These are phyloP conservation scores for Fusarium sp. DNA, from an alignment of 2,329 filamentous ascomycete species.

Conservation along the genomic window DNA sequence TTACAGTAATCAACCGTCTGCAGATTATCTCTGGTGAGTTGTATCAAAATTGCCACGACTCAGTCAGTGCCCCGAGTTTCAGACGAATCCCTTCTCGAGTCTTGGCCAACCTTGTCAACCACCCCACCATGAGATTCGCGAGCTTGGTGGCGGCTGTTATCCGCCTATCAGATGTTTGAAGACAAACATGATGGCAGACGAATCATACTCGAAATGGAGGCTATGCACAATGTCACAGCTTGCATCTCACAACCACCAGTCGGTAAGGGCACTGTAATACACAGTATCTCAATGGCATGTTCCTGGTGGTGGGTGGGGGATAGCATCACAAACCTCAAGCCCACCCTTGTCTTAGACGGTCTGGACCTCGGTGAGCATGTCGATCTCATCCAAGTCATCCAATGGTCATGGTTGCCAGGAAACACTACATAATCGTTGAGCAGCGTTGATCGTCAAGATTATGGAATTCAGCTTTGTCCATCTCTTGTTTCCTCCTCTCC, in stretches of 20 bases:
- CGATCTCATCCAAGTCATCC: slow-evolving; percentile 36
- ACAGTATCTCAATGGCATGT: slow-evolving; percentile 26
- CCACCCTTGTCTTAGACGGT: slow-evolving; percentile 34
- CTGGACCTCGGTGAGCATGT: slow-evolving; percentile 41
- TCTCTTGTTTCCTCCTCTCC: slow-evolving; percentile 6
- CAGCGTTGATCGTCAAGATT: slow-evolving; percentile 8
- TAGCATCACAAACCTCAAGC: slow-evolving; percentile 26
- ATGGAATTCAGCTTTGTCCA: slow-evolving; percentile 7
- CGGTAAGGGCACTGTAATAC: slow-evolving; percentile 9
- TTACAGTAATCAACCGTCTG: neutral
- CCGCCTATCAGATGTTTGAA: slow-evolving; percentile 36
- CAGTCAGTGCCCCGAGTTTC: neutral
- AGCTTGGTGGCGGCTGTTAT: slow-evolving; percentile 28
- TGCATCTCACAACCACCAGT: slow-evolving; percentile 24
- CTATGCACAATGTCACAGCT: slow-evolving; percentile 20
- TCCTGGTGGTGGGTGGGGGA: slow-evolving; percentile 33
- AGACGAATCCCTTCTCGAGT: neutral
- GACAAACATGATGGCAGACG: slow-evolving; percentile 21
- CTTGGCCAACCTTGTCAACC: slow-evolving; percentile 21
- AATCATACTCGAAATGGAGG: slow-evolving; percentile 20
- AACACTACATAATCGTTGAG: slow-evolving; percentile 32
- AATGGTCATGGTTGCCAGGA: slow-evolving; percentile 24
- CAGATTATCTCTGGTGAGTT: neutral
- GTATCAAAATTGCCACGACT: neutral
- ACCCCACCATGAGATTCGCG: slow-evolving; percentile 42